Evolutionary conservation across 1,284 basidiomycete species (phyloP).

Genomic region (Heliocybe sulcata): DNA sequence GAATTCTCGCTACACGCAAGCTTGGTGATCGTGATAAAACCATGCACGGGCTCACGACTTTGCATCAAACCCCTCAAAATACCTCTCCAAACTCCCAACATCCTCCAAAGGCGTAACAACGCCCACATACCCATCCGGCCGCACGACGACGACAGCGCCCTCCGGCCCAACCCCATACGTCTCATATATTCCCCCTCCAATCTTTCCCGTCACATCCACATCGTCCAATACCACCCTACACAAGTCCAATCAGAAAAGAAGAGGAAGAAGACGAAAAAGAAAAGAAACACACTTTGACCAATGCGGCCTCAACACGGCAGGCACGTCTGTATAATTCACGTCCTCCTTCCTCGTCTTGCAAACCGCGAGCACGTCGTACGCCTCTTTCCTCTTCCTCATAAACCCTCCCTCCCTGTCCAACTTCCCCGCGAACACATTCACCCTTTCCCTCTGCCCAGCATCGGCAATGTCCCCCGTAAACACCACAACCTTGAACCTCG

Average conservation of each 20-base stretch:
- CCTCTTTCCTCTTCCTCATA: slow-evolving; percentile 19
- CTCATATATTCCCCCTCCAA: slow-evolving; percentile 22
- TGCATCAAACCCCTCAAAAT: slow-evolving; percentile 36
- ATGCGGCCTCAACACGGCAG: slow-evolving; percentile 16
- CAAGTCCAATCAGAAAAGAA: background rate
- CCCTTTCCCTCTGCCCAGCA: slow-evolving; percentile 21
- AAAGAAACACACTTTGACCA: slow-evolving; percentile 19
- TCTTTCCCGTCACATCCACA: slow-evolving; percentile 11
- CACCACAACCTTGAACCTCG: slow-evolving; percentile 65
- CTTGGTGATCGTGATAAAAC: too few species aligned
- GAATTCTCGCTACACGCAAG: too few species aligned
- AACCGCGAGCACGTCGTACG: slow-evolving; percentile 52
- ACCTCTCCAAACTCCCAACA: slow-evolving; percentile 32
- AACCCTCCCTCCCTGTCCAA: slow-evolving; percentile 23
- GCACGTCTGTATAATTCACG: slow-evolving; percentile 27
- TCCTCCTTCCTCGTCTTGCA: slow-evolving; percentile 35
- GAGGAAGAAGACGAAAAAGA: slow-evolving; percentile 1
- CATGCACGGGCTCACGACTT: background rate
- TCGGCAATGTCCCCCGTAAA: slow-evolving; percentile 53
- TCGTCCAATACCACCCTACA: slow-evolving; percentile 17
- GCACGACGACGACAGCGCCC: slow-evolving; percentile 34
- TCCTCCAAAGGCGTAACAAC: slow-evolving; percentile 42
- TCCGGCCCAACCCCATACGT: slow-evolving; percentile 27
- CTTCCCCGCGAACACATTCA: slow-evolving; percentile 32
- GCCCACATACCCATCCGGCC: slow-evolving; percentile 37